Base-by-base conservation (phyloP, 768 basidiomycete genomes). In the Tephrocybe sp. region DNA sequence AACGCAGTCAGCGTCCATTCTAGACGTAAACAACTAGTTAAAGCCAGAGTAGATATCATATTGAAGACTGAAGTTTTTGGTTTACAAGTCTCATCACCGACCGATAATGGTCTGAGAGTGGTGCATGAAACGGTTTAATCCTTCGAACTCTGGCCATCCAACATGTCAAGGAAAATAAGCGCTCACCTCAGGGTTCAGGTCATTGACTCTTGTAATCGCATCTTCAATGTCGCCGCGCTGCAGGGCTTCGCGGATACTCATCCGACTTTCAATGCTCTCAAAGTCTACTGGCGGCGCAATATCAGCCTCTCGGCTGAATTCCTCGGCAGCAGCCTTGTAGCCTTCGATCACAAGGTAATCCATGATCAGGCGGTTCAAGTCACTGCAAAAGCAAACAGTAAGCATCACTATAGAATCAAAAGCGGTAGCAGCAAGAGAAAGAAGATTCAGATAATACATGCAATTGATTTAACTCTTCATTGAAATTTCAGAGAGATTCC, bases 401-500 rank as follows among this genome's bases (percentile, higher is more conserved):
- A 66, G 53, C 18, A n/a, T 34, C 15, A 4, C 8, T 57, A 55
- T 60, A 48, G 64, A 52, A 46, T 39, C 47, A 37, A 37, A 41
- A 21, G 42, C 31, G 29, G 42, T 49, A 55, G 50, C 47, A 68
- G 61, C 65, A 61, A 65, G 61, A 63, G 50, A 19, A 40, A 49
- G 30, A 55, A n/a, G n/a, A 34, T 58, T 91, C 89, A 91, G 92
- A 86, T 88, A 89, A 88, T 87, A 85, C 83, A 90, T 90, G 83
- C 84, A 84, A 81, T 74, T 63, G 37, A 76, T 79, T 70, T 46
- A 61, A 59, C 76, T 88, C 84, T 75, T 86, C 87, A 83, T 73
- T 64, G 61, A 54, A 69, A 91, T 77, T n/a, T n/a, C 93, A 86
- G 95, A 94, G 95, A 98, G 95, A 98, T 98, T 99, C 95, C 95